These are phyloP conservation scores for Earliella scabrosa DNA, from an alignment of 1,284 basidiomycete species.

Conservation along the genomic window DNA sequence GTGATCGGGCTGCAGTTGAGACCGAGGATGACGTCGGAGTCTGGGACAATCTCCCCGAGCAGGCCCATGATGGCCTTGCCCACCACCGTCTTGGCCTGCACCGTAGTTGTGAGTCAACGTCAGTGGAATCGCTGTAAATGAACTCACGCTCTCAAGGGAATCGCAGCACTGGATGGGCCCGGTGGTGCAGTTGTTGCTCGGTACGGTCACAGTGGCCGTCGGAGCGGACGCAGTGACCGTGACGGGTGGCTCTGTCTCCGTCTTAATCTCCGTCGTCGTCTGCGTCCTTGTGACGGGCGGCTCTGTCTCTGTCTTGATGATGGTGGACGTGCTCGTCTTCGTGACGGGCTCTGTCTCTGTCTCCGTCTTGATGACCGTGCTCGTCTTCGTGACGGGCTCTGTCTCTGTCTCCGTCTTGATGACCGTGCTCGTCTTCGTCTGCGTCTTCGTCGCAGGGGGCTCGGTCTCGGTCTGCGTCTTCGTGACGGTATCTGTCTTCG, in stretches of 20 bases:
- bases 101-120: background rate
- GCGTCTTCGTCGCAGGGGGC: constrained; percentile 3
- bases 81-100: constrained; percentile 12
- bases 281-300: no score
- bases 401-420: no score
- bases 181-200: constrained; percentile 22
- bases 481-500: no score
- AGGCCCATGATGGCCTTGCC: constrained; percentile 19
- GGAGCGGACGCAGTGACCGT: background rate
- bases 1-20: constrained; percentile 32
- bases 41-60: constrained; percentile 28
- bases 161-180: constrained; percentile 33
- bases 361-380: no score
- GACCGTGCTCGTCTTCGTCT: constrained; percentile 2
- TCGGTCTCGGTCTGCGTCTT: no score
- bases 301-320: no score
- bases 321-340: no score
- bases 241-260: background rate
- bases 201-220: constrained; percentile 10
- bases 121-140: no score
- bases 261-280: no score
- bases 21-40: constrained; percentile 29
- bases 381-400: no score
- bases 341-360: no score
- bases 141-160: constrained; percentile 1